Evolutionary conservation across 345 rosid species (phyloP).

Genomic region (Rhizophora mangle): DNA sequence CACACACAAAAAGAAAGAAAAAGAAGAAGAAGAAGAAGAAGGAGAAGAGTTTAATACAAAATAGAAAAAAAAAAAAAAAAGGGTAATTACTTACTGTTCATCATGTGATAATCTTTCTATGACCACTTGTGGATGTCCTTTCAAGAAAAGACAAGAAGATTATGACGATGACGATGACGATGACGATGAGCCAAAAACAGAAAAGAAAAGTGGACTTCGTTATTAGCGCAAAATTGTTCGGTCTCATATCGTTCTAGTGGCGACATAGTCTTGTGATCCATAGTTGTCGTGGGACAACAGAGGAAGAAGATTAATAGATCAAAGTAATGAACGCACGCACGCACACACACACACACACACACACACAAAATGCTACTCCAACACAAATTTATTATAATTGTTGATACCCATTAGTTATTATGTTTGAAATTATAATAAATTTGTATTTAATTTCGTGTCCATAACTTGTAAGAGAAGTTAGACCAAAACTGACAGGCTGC

Average conservation of each 20-base stretch:
- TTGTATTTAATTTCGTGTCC: no score
- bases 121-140: slow-evolving; percentile 4
- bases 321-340: background rate
- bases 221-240: background rate
- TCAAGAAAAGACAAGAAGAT: slow-evolving; percentile 3
- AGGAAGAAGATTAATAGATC: background rate
- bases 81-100: slow-evolving; percentile 9
- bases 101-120: slow-evolving; percentile 12
- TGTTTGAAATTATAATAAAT: no score
- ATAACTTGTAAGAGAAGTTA: no score
- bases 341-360: no score
- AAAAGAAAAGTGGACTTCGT: background rate
- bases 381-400: no score
- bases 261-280: slow-evolving; percentile 12
- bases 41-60: no score
- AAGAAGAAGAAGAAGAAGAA: background rate
- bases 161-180: background rate
- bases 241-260: background rate
- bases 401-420: no score
- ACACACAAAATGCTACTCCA: no score
- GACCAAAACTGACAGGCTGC: no score
- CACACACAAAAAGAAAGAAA: background rate
- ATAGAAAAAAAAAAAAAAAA: background rate
- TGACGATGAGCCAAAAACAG: background rate
- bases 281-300: slow-evolving; percentile 28